Base-by-base conservation (phyloP, 768 basidiomycete species). In the Gloeopeniophorella convolvens region DNA sequence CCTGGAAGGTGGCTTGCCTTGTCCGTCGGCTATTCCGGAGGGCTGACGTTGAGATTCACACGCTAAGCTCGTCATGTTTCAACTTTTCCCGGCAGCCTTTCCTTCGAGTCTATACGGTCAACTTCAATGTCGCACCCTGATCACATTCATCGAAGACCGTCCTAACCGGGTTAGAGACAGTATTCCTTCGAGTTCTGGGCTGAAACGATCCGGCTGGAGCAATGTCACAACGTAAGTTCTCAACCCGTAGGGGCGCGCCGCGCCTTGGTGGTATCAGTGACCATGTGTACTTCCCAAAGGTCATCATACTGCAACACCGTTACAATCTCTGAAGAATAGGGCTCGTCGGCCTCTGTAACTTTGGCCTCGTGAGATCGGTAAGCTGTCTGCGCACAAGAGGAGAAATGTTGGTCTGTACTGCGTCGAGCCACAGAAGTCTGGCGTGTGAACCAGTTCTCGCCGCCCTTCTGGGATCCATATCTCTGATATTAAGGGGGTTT, bases 401-500 rank as follows among this genome's bases (percentile, higher is more conserved):
- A 48, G 48, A 54, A 54, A 54, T 54, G 42, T 27, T 23, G 35
- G 27, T 24, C 20, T 37, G 27, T 39, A 23, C 39, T 43, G 26
- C 23, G 35, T 42, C 40, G 28, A 43, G n/a, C n/a, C n/a, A 43
- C 9, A 48, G 35, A 21, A 13, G 46, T 16, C 15, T n/a, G n/a
- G n/a, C 46, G 39, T 43, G 46, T 48, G 52, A 48, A 39, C 41
- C 20, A 8, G 45, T 26, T 27, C 15, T 24, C 51, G 51, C 46
- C 46, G 43, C 31, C 13, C 30, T 42, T 30, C 33, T 48, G 45
- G 45, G 41, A 13, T 34, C 40, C 30, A 34, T 41, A 33, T 37
- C 51, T 46, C 41, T 30, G 15, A 42, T 48, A 48, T 48, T 53
- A 53, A 53, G 51, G 51, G 40, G 15, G 16, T 30, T 52, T 33